Conservation (phyloP, 495 filamentous ascomycete species). For the Hypoxylon rickii region DNA sequence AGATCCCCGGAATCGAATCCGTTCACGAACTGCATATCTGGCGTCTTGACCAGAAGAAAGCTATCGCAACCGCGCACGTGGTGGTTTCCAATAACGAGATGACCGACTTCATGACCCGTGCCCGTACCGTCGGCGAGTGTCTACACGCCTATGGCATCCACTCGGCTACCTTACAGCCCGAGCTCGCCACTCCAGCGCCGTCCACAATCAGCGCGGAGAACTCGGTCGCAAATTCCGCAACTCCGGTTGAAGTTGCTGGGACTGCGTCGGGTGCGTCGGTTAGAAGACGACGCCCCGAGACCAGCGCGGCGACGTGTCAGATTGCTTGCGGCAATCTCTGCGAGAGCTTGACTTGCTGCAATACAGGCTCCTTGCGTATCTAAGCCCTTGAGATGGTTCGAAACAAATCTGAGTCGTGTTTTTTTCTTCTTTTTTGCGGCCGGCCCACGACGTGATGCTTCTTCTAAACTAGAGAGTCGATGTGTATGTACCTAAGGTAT, state of each 20-base stretch:
- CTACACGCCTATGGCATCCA: constrained; percentile 94
- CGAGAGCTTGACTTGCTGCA: constrained; percentile 40
- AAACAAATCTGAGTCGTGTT: too few relatives aligned
- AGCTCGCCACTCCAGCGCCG: constrained; percentile 45
- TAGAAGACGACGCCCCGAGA: constrained; percentile 34
- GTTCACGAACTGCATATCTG: constrained; percentile 95
- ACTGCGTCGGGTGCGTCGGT: constrained; percentile 22
- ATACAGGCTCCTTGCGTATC: constrained; percentile 27
- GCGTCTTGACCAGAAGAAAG: constrained; percentile 88
- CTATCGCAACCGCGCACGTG: constrained; percentile 84
- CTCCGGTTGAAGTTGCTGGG: background rate
- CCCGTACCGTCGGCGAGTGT: constrained; percentile 74
- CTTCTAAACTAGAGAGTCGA: too few relatives aligned
- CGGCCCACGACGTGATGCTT: too few relatives aligned
- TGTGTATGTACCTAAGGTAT: too few relatives aligned
- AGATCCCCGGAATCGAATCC: constrained; percentile 76
- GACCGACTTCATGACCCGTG: constrained; percentile 78
- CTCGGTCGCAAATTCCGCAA: background rate
- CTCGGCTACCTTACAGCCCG: constrained; percentile 88
- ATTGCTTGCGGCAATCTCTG: constrained; percentile 42
- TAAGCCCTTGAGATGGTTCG: too few relatives aligned
- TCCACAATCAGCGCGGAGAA: constrained; percentile 1
- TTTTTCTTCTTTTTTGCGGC: too few relatives aligned
- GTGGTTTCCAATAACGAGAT: constrained; percentile 65
- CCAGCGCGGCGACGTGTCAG: constrained; percentile 26